These are phyloP conservation scores for Taphrina wiesneri DNA, from an alignment of 1,139 yeast genomes.

Conservation along the genomic window DNA sequence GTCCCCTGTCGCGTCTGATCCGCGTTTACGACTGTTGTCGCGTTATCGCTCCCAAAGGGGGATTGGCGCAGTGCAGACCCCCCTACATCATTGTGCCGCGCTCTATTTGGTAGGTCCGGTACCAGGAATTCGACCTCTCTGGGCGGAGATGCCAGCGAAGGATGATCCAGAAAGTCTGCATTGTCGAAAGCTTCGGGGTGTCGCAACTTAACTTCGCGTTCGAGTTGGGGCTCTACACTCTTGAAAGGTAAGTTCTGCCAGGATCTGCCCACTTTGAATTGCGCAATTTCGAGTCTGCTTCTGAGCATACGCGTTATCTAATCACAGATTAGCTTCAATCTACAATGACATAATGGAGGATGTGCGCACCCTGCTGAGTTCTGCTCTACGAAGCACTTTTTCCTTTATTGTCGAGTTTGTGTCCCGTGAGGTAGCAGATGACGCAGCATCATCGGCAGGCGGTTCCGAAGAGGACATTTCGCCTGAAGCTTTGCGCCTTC, in stretches of 20 bases:
- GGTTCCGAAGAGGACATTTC: slow-evolving; percentile 19
- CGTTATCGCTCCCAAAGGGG: neutral
- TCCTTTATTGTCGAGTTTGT: slow-evolving; percentile 25
- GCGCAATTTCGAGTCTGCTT: slow-evolving; percentile 49
- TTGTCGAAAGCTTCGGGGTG: neutral
- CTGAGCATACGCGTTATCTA: slow-evolving; percentile 48
- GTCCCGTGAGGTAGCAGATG: slow-evolving; percentile 8
- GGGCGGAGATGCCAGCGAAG: slow-evolving; percentile 11
- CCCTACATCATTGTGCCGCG: slow-evolving; percentile 5
- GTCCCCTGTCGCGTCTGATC: slow-evolving; percentile 11
- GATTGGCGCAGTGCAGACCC: neutral
- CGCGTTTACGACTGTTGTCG: neutral
- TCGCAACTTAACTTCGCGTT: slow-evolving; percentile 37
- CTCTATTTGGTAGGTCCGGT: slow-evolving; percentile 25
- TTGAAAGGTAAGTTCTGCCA: slow-evolving; percentile 48
- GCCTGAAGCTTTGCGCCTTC: neutral
- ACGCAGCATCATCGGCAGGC: neutral
- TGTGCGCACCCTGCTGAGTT: slow-evolving; percentile 33
- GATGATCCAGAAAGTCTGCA: neutral
- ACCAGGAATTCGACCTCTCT: slow-evolving; percentile 21
- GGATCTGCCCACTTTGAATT: slow-evolving; percentile 49
- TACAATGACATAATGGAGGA: neutral
- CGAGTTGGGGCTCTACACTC: slow-evolving; percentile 46
- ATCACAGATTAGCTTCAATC: neutral
- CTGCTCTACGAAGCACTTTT: slow-evolving; percentile 36